These are phyloP conservation scores for Lycium ferocissimum DNA, from an alignment of 257 asterid species.

Conservation along the genomic window DNA sequence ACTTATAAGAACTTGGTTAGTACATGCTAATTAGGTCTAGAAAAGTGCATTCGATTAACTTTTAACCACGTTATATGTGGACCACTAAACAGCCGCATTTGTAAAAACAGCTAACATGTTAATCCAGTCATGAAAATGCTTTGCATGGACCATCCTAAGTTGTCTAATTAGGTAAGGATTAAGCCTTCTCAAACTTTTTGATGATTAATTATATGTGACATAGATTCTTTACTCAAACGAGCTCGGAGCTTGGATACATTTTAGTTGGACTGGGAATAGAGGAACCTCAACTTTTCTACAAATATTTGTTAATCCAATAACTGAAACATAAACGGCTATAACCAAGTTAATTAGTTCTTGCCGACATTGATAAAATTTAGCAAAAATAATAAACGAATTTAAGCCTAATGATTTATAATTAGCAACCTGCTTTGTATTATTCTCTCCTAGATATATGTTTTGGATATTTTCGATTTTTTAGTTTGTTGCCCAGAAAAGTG, in stretches of 20 bases:
- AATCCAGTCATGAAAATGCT: constrained; percentile 25
- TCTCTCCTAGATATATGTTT: neutral
- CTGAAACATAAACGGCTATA: neutral
- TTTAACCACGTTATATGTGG: constrained; percentile 30
- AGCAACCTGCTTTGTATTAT: neutral
- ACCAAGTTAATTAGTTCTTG: neutral
- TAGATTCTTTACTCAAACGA: constrained; percentile 13
- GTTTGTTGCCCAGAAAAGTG: neutral
- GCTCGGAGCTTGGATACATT: neutral
- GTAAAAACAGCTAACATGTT: constrained; percentile 30
- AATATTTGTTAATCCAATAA: constrained; percentile 5
- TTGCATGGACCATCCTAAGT: constrained; percentile 26
- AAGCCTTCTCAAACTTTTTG: constrained; percentile 17
- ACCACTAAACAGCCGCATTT: constrained; percentile 29
- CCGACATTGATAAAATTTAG: neutral
- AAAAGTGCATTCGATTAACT: constrained; percentile 18
- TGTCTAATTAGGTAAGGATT: constrained; percentile 21
- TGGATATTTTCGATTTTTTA: neutral
- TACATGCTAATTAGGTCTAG: constrained; percentile 25
- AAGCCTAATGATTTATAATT: neutral
- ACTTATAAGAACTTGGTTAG: constrained; percentile 11
- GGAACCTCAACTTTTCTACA: neutral
- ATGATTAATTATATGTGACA: neutral
- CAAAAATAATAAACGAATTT: neutral
- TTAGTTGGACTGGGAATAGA: neutral